phyloP scores from a whole-genome alignment of 2,329 filamentous ascomycete genomes.

The Cercospora sp. region DNA sequence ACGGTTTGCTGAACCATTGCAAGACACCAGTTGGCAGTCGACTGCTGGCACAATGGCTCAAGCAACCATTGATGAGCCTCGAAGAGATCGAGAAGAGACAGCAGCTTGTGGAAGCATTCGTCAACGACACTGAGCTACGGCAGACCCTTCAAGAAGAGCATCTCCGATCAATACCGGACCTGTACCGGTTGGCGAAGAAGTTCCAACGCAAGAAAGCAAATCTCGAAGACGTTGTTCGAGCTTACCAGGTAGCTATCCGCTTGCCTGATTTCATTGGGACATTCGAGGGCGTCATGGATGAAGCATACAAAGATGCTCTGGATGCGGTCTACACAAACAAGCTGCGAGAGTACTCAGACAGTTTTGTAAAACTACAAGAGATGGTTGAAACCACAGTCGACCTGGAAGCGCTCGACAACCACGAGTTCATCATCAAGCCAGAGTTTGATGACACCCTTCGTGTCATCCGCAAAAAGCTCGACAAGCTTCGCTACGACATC shows the following conservation, averaged over 20 bases:
- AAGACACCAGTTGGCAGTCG: conserved; percentile 93
- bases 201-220: conserved; percentile 91
- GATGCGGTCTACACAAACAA: conserved; percentile 86
- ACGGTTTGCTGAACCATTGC: conserved; percentile 92
- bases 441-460: conserved; percentile 90
- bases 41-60: conserved; percentile 91
- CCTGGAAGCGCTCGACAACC: conserved; percentile 88
- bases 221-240: conserved; percentile 90
- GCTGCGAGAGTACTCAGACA: conserved; percentile 70
- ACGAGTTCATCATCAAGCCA: conserved; percentile 98
- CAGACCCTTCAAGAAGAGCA: conserved; percentile 98
- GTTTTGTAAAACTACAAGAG: conserved; percentile 82
- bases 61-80: conserved; percentile 92
- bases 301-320: conserved; percentile 82
- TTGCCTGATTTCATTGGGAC: conserved; percentile 87
- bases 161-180: conserved; percentile 84
- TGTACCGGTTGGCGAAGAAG: conserved; percentile 89
- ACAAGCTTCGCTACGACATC: conserved; percentile 81
- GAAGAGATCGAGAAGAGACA: conserved; percentile 87
- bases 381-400: conserved; percentile 99
- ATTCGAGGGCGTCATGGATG: conserved; percentile 92
- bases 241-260: conserved; percentile 91
- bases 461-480: conserved; percentile 87
- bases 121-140: conserved; percentile 85
- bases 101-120: conserved; percentile 92